phyloP scores from a whole-genome alignment of 306 rosid species.

The Calophaca sinica region DNA sequence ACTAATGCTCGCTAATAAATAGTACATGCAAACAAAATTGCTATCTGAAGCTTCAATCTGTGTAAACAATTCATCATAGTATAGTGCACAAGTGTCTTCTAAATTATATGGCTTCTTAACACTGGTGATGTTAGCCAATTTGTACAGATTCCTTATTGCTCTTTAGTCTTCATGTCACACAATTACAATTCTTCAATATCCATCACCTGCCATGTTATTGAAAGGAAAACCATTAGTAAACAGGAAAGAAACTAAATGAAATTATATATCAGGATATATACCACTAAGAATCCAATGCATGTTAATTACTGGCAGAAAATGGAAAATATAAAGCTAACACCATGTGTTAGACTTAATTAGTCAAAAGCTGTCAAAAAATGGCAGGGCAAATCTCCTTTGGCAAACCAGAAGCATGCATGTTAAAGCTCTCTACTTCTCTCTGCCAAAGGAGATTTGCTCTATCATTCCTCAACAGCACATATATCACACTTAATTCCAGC shows the following conservation, averaged over 20 bases:
- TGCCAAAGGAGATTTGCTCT: constrained; percentile 81
- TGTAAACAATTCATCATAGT: too few relatives aligned
- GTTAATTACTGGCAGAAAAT: background rate
- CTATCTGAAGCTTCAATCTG: background rate
- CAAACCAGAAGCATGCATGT: constrained; percentile 51
- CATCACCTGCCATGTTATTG: constrained; percentile 12
- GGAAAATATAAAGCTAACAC: background rate
- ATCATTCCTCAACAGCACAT: constrained; percentile 67
- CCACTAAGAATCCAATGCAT: constrained; percentile 11
- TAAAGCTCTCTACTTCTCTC: constrained; percentile 40
- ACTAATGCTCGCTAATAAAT: background rate
- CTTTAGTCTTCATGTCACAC: background rate
- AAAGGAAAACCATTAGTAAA: constrained; percentile 33
- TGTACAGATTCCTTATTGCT: constrained; percentile 17
- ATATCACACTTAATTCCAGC: background rate
- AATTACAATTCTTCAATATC: constrained; percentile 29
- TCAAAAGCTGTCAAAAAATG: constrained; percentile 52
- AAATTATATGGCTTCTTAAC: too few relatives aligned
- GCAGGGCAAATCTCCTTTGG: constrained; percentile 99
- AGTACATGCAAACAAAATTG: constrained; percentile 3
- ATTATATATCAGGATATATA: background rate
- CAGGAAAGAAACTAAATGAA: constrained; percentile 18
- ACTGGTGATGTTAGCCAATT: too few relatives aligned
- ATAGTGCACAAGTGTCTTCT: too few relatives aligned
- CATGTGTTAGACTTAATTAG: background rate